A percentile compares a stretch with the other conserved stretches of the same genome.
These are phyloP conservation scores for Myriosclerotinia scirpicola DNA, from an alignment of 2,329 filamentous ascomycete genomes.

Conservation along the genomic window DNA sequence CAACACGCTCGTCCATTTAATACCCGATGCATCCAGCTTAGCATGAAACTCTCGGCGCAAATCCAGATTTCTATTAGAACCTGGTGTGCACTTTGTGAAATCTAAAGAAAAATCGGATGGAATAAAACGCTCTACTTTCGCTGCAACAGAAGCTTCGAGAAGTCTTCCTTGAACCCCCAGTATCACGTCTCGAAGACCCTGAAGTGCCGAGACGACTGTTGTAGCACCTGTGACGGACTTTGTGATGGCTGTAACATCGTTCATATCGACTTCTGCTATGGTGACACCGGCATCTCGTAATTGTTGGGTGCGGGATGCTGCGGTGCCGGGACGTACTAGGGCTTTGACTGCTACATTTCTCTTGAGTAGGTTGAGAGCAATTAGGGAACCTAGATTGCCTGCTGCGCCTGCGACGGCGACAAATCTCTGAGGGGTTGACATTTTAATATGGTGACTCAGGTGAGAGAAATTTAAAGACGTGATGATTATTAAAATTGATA, in stretches of 20 bases:
- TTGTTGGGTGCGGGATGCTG: slow-evolving; percentile 24
- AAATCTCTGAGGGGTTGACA: slow-evolving; percentile 23
- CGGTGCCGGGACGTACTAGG: slow-evolving; percentile 24
- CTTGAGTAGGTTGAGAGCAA: slow-evolving; percentile 23
- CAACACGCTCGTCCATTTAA: slow-evolving; percentile 24
- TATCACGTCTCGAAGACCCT: slow-evolving; percentile 25
- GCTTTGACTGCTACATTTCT: slow-evolving; percentile 26
- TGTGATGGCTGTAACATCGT: slow-evolving; percentile 11
- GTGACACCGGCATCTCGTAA: slow-evolving; percentile 22
- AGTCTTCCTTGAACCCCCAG: slow-evolving; percentile 21
- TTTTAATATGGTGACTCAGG: neutral
- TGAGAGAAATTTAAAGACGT: no score
- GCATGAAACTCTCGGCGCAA: slow-evolving; percentile 24
- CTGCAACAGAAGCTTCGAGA: slow-evolving; percentile 56
- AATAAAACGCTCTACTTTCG: slow-evolving; percentile 58
- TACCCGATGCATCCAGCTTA: slow-evolving; percentile 25
- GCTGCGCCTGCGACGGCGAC: slow-evolving; percentile 25
- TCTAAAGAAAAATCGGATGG: slow-evolving; percentile 52
- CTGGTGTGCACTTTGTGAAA: slow-evolving; percentile 23
- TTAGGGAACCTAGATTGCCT: slow-evolving; percentile 24
- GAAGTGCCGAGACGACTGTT: slow-evolving; percentile 24
- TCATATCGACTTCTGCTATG: slow-evolving; percentile 24
- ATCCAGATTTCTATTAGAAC: slow-evolving; percentile 25
- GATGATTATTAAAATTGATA: neutral
- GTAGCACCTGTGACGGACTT: slow-evolving; percentile 21